These are phyloP conservation scores for Colletotrichum tropicicola DNA, from an alignment of 2,329 filamentous ascomycete species.

Conservation along the genomic window DNA sequence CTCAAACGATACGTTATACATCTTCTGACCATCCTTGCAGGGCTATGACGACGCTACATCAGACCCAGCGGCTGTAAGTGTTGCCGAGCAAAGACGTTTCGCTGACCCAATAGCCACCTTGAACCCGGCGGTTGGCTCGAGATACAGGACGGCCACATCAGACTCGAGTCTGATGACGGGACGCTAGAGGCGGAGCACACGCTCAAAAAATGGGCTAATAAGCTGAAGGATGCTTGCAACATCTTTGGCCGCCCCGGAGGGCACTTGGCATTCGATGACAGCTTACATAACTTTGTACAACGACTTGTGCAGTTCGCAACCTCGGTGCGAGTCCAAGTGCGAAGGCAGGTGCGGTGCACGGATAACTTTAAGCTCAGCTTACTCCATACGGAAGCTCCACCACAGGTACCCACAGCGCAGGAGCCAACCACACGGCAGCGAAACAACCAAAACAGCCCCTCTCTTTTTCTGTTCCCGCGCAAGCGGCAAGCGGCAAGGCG, in stretches of 20 bases:
- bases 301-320: background rate
- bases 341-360: background rate
- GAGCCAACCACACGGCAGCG: constrained; percentile 17
- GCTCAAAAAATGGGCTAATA: constrained; percentile 40
- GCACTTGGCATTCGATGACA: background rate
- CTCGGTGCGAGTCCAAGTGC: constrained; percentile 8
- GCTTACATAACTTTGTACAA: background rate
- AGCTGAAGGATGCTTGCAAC: constrained; percentile 40
- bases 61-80: background rate
- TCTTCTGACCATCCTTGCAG: background rate
- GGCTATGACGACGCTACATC: no score
- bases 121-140: constrained; percentile 55
- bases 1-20: no score
- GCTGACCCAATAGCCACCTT: constrained; percentile 35
- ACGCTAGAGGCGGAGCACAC: constrained; percentile 37
- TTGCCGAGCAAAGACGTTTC: constrained; percentile 18
- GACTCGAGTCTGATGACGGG: constrained; percentile 50
- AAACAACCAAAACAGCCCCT: constrained; percentile 25
- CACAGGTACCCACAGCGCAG: background rate
- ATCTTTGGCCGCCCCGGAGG: constrained; percentile 46
- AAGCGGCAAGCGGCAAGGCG: constrained; percentile 27
- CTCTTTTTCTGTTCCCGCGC: constrained; percentile 23
- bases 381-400: constrained; percentile 8
- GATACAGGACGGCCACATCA: constrained; percentile 50
- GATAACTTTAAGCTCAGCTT: constrained; percentile 23